phyloP scores from a whole-genome alignment of 108 stramenopile genomes.

The Mayamaea pseudoterrestris region DNA sequence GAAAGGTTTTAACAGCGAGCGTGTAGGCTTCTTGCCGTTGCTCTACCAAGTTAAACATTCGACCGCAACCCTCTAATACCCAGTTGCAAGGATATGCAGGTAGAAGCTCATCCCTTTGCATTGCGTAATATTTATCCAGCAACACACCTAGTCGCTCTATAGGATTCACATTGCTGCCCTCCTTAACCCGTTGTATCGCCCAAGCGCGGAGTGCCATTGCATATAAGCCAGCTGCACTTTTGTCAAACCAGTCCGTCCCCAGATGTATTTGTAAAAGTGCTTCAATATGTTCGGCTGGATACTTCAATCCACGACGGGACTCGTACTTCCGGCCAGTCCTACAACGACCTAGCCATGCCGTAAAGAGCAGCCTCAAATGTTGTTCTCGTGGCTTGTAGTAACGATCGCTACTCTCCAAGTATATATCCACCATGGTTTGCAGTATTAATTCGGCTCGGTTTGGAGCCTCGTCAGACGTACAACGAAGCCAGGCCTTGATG shows the following conservation, averaged over 20 bases:
- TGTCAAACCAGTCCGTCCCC: neutral
- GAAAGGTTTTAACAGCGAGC: neutral
- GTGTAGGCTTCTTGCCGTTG: neutral
- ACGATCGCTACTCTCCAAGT: neutral
- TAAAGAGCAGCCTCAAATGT: neutral
- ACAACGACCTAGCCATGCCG: neutral
- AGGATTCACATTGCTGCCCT: neutral
- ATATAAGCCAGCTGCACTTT: neutral
- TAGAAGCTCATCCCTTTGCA: too few species aligned
- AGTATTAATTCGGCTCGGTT: neutral
- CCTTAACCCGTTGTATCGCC: neutral
- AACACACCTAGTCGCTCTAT: neutral
- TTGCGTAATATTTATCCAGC: too few species aligned
- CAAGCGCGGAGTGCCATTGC: conserved; percentile 1
- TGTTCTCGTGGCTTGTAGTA: conserved; percentile 1
- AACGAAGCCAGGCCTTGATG: neutral
- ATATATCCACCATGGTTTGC: neutral
- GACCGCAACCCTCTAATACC: conserved; percentile 1
- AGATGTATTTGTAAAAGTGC: neutral
- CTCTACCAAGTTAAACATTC: neutral
- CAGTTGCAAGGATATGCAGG: neutral
- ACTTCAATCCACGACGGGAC: neutral
- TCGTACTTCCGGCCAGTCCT: neutral
- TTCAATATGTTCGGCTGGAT: neutral
- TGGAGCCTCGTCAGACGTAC: neutral